Base-by-base conservation (phyloP, 2,329 filamentous ascomycete species). In the Intubia oerlemansii region DNA sequence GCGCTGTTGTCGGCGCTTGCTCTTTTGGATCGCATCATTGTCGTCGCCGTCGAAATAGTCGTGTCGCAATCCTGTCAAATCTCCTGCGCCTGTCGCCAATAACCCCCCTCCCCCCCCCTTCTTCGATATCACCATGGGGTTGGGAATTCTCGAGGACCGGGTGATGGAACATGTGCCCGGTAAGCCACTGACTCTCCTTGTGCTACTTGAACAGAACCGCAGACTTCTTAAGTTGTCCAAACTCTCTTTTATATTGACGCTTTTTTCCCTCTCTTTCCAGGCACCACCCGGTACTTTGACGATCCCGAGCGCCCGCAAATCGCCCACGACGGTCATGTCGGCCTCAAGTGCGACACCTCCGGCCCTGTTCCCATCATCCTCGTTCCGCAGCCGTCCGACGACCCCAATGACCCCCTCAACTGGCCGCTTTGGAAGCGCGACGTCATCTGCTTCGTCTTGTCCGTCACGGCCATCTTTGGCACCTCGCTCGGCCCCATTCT, bases 361-460 rank as follows among this genome's bases (percentile, higher is more conserved):
- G 74, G 77, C 19, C 55, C 59, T 12, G 49, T 61, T 12, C 67
- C 71, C 28, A 76, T 85, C 41, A 77, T 93, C 40, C 66, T 93
- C 55, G 53, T 60, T 5, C 85, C 85, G 5, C 85, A 93, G 44
- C 85, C 85, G 3, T 84, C 74, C 36, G 76, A 91, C 48, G 80
- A 91, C 46, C 80, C 79, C 4, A 85, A 90, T 46, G 84, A 93
- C 49, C 84, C 81, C 17, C 57, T 92, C 37, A 62, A 59, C 45
- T 93, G 82, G 84, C 76, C 82, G 14, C 49, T 91, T 35, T 85
- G 78, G 77, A 67, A 66, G 40, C 78, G 82, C 45, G 84, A 93
- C 46, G 41, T 77, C 30, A 82, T 88, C 44, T 74, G 82, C 35
- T 57, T 69, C 33, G 63, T 79, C 36, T 67, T 95, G 16, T 92